Evolutionary conservation across 805 yeast species (phyloP), one percentile per base, ranked within the genome.

Genomic region (Zygotorulaspora chibaensis): DNA sequence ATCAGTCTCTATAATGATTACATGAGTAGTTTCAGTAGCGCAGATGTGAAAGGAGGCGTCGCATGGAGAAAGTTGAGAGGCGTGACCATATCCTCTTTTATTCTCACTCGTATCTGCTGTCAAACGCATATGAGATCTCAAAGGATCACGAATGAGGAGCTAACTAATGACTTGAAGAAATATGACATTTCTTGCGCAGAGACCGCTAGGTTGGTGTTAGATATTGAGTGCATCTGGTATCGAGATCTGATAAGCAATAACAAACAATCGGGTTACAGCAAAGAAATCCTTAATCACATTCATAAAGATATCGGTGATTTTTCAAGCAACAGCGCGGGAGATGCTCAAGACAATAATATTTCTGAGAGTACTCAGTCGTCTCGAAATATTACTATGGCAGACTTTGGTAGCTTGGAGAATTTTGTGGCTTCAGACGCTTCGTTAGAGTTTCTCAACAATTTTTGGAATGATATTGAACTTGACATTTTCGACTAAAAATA

Each of bases 101-200:
- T 42, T 10, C 30, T 42, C 13, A 42, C 45, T 2, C 39, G 45
- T 12, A 35, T 42, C 18, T 35, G 45, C 39, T 35, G 16, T 35
- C 45, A 42, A 12, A 16, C 27, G 10, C 27, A 41, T 15, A 41
- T 27, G 39, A 35, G 23, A n/a, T 11, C 30, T 8, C 34, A 34
- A 13, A 13, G 29, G 9, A n/a, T 35, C 4, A 13, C 39, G 1
- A n/a, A 7, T 17, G 35, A 35, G 5, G 39, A 34, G 17, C 29
- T 41, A 13, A 18, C 8, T 12, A 15, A 25, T 8, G 26, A 34
- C 20, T 35, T 41, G 20, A 9, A 11, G 15, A 13, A 16, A 27
- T 28, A 26, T n/a, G 28, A 15, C 25, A 8, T 9, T 8, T 35
- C 39, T 26, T 28, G 33, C 27, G 17, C 23, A 12, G 44, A 41